A percentile compares a stretch with the other conserved stretches of the same genome.
Conservation (phyloP, 768 basidiomycete genomes). For the Vishniacozyma victoriae region DNA sequence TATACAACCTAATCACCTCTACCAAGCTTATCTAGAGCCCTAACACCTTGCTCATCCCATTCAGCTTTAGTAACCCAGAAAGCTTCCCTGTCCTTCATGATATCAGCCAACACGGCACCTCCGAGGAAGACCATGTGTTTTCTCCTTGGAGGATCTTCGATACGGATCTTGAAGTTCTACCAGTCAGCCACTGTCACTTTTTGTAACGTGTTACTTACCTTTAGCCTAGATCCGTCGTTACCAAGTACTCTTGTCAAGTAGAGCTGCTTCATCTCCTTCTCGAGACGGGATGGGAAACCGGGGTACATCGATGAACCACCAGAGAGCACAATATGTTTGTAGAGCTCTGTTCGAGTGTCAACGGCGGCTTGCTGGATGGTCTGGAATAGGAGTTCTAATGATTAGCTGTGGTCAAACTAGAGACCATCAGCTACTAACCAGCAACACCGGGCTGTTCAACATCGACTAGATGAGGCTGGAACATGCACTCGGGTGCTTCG, state of each 20-base stretch:
- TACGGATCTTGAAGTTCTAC: conserved; percentile 99
- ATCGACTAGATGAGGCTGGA: conserved; percentile 97
- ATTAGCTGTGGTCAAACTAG: conserved; percentile 2
- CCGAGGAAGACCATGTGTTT: conserved; percentile 99
- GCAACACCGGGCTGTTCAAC: conserved; percentile 94
- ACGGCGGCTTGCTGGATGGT: conserved; percentile 88
- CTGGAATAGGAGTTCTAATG: conserved; percentile 85
- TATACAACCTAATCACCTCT: conserved; percentile 56
- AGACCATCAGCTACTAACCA: conserved; percentile 54
- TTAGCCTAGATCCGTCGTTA: conserved; percentile 74
- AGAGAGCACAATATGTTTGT: conserved; percentile 96
- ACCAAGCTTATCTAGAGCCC: conserved; percentile 78
- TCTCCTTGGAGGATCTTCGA: conserved; percentile 94
- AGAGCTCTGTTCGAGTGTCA: conserved; percentile 81
- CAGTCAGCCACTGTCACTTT: not conserved
- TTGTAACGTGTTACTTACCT: conserved; percentile 57
- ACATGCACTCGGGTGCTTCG: conserved; percentile 99
- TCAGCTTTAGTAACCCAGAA: conserved; percentile 95
- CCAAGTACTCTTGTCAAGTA: conserved; percentile 83
- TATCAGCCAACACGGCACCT: conserved; percentile 95
- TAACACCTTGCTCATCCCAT: conserved; percentile 84
- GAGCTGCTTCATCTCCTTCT: conserved; percentile 99
- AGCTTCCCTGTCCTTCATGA: conserved; percentile 89
- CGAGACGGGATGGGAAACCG: conserved; percentile 88
- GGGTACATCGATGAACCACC: conserved; percentile 99